Evolutionary conservation across 106 monocot species (phyloP).

Genomic region (Amphibolis antarctica): DNA sequence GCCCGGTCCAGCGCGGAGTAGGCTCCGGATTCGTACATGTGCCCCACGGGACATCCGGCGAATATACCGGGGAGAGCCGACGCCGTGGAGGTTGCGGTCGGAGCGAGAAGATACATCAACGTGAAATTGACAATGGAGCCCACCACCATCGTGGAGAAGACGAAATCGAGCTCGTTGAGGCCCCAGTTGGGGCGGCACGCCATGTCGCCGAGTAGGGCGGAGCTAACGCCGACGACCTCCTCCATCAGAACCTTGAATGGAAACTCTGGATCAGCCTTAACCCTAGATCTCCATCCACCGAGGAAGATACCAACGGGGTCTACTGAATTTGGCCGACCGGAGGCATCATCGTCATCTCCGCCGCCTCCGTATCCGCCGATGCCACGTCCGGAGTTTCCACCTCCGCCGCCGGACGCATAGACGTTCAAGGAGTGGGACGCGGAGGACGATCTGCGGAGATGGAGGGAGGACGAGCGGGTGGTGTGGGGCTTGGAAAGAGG

Average conservation of each 20-base stretch:
- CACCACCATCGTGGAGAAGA: constrained; percentile 75
- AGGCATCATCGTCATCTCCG: not conserved
- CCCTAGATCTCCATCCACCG: constrained; percentile 62
- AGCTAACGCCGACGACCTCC: constrained; percentile 64
- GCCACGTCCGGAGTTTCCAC: constrained; percentile 8
- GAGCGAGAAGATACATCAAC: constrained; percentile 74
- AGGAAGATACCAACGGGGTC: constrained; percentile 35
- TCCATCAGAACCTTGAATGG: constrained; percentile 89
- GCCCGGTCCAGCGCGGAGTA: constrained; percentile 34
- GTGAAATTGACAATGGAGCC: constrained; percentile 76
- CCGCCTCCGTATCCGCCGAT: constrained; percentile 13
- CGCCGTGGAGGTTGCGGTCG: constrained; percentile 27
- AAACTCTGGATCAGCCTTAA: constrained; percentile 68
- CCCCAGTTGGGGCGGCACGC: constrained; percentile 77
- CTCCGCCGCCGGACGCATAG: constrained; percentile 6
- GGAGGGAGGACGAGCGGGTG: not conserved
- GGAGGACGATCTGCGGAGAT: constrained; percentile 2
- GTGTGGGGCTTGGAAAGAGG: not conserved
- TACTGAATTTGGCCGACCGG: not conserved
- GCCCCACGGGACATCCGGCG: constrained; percentile 16
- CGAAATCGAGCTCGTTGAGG: constrained; percentile 80
- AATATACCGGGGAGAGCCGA: constrained; percentile 30
- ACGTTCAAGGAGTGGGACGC: not conserved
- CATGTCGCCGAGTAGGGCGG: constrained; percentile 76
- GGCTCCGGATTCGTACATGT: constrained; percentile 70